Evolutionary conservation across 2,329 filamentous ascomycete species (phyloP).

Genomic region (Colletotrichum sp.): DNA sequence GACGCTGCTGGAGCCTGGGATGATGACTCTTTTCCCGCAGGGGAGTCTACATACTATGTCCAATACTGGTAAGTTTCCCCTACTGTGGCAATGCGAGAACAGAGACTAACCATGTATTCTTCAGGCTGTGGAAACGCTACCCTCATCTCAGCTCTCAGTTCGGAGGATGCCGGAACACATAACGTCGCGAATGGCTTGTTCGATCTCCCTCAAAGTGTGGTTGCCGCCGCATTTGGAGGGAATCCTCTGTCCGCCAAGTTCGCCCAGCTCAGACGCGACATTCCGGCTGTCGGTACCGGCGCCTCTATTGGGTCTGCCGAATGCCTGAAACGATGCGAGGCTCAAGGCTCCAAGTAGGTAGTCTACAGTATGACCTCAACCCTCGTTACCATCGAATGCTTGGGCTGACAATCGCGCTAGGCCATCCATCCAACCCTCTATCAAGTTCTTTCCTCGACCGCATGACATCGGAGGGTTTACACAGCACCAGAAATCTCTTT

Average conservation of each 20-base stretch:
- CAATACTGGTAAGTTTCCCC: conserved; percentile 45
- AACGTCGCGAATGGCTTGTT: conserved; percentile 52
- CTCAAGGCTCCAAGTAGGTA: neutral
- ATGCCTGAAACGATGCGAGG: conserved; percentile 18
- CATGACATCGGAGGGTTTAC: neutral
- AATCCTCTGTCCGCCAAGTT: conserved; percentile 27
- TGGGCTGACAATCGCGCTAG: neutral
- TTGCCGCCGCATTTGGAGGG: conserved; percentile 46
- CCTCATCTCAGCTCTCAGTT: conserved; percentile 53
- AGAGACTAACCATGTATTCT: neutral
- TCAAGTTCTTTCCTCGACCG: neutral
- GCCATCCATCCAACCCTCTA: neutral
- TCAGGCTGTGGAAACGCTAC: conserved; percentile 52
- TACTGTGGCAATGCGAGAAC: no score
- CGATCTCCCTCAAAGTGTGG: conserved; percentile 42
- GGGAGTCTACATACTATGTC: conserved; percentile 55
- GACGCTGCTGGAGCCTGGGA: conserved; percentile 44
- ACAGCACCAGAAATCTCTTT: neutral
- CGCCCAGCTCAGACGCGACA: conserved; percentile 6
- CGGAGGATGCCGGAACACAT: conserved; percentile 53
- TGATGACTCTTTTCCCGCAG: conserved; percentile 55
- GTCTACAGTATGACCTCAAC: neutral
- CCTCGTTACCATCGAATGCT: neutral
- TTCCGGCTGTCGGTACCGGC: conserved; percentile 24
- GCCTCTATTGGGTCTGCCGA: conserved; percentile 19